Conservation (phyloP, 306 rosid species). For the Medicago arabica region DNA sequence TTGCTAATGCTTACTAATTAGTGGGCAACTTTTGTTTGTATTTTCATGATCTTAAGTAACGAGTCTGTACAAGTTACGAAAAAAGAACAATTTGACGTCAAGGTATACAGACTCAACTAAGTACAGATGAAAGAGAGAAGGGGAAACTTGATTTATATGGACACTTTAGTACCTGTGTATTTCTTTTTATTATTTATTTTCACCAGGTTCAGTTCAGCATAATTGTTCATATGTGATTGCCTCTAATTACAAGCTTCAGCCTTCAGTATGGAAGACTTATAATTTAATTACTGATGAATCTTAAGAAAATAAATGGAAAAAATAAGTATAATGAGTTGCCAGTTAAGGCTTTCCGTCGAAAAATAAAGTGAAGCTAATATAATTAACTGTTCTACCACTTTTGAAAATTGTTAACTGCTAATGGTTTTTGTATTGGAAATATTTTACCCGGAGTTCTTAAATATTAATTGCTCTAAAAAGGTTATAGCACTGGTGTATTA, state of each 20-base stretch:
- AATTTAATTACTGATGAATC: neutral
- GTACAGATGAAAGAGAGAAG: neutral
- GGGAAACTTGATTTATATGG: neutral
- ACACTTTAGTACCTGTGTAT: neutral
- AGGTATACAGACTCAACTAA: neutral
- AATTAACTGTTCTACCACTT: neutral
- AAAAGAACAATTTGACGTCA: constrained; percentile 1
- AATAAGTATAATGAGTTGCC: neutral
- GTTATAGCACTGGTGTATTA: neutral
- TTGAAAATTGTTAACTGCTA: neutral
- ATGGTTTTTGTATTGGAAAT: neutral
- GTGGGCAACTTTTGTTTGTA: constrained; percentile 7
- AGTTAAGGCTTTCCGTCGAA: neutral
- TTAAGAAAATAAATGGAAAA: constrained; percentile 9
- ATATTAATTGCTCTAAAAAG: neutral
- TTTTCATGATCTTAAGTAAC: neutral
- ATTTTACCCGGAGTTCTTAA: neutral
- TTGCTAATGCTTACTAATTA: neutral
- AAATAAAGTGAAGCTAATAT: neutral
- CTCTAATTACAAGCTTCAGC: neutral
- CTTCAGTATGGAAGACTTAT: neutral
- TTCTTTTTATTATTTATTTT: neutral
- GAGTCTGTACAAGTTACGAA: neutral
- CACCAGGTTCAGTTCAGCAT: neutral
- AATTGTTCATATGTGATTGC: neutral